Evolutionary conservation across 2,329 filamentous ascomycete genomes (phyloP).

Genomic region (Colletotrichum tanaceti): DNA sequence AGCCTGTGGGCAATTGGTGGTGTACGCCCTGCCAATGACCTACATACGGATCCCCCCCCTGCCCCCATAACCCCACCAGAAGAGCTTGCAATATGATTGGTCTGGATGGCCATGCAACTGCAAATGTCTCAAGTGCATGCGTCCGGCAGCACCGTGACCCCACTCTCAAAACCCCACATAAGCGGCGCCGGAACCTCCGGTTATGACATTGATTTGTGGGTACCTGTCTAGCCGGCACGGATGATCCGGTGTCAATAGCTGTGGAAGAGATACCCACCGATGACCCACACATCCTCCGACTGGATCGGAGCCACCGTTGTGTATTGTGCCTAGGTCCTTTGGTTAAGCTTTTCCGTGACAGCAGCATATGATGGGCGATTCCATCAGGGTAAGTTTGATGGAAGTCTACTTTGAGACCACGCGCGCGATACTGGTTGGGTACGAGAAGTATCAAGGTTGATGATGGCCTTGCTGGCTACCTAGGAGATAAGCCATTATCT

Average conservation of each 20-base stretch:
- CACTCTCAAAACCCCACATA: background rate
- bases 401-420: background rate
- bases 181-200: background rate
- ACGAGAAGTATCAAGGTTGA: background rate
- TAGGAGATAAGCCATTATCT: background rate
- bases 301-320: background rate
- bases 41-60: background rate
- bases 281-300: background rate
- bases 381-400: background rate
- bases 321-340: background rate
- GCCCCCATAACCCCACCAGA: background rate
- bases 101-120: background rate
- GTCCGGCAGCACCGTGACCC: background rate
- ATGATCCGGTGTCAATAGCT: background rate
- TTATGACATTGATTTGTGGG: background rate
- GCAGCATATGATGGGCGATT: background rate
- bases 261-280: background rate
- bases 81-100: background rate
- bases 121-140: background rate
- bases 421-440: too few relatives aligned
- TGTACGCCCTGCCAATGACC: constrained; percentile 2
- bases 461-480: background rate
- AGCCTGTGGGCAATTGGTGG: background rate
- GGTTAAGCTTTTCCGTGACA: background rate
- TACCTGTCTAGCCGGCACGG: background rate